Evolutionary conservation across 495 filamentous ascomycete genomes (phyloP).

Genomic region (Tetracladium marchalianum): DNA sequence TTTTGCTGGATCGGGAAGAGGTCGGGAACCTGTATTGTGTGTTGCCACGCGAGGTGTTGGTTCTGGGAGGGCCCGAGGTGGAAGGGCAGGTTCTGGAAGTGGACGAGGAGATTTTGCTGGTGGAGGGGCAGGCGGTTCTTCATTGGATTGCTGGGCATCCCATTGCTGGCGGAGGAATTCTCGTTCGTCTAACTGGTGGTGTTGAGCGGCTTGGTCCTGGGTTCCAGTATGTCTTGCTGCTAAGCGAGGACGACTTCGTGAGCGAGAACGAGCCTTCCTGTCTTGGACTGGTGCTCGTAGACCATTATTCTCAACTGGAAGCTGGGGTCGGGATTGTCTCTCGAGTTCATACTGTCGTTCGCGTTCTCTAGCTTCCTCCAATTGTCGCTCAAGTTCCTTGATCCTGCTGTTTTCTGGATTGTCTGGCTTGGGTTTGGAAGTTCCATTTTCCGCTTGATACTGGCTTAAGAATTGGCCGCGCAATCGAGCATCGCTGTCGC

Average conservation of each 20-base stretch:
- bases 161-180: constrained; percentile 64
- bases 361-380: constrained; percentile 76
- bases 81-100: constrained; percentile 14
- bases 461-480: constrained; percentile 80
- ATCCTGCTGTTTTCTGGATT: constrained; percentile 44
- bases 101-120: constrained; percentile 30
- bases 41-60: constrained; percentile 12
- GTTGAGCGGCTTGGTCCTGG: constrained; percentile 46
- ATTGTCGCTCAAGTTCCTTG: constrained; percentile 72
- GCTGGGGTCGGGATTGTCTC: constrained; percentile 42
- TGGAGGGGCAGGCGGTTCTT: constrained; percentile 28
- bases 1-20: constrained; percentile 40
- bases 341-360: constrained; percentile 78
- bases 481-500: constrained; percentile 53
- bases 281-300: constrained; percentile 22
- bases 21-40: constrained; percentile 26
- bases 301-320: constrained; percentile 19
- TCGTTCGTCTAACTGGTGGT: constrained; percentile 65
- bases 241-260: constrained; percentile 33
- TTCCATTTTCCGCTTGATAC: constrained; percentile 56
- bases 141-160: constrained; percentile 39
- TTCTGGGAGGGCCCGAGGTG: neutral
- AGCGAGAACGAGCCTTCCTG: constrained; percentile 27
- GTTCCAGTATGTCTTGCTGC: constrained; percentile 12
- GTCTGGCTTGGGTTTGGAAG: constrained; percentile 5